Conservation (phyloP, 2,329 filamentous ascomycete genomes). For the Sporothrix inflata region DNA sequence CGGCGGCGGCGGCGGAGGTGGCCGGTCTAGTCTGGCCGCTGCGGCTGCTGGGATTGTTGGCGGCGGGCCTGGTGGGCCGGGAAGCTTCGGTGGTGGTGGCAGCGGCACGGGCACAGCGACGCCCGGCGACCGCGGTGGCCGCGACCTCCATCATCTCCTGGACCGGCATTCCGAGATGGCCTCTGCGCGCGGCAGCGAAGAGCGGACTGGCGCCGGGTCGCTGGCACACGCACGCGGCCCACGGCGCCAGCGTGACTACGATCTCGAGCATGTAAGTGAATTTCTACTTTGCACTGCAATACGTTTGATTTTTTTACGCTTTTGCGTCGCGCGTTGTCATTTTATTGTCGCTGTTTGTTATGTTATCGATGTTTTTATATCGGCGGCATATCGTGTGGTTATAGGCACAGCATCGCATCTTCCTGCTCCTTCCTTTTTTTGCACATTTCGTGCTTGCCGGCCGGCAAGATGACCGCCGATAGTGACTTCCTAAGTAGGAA, state of each 20-base stretch:
- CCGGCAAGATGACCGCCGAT: neutral
- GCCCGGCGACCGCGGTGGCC: conserved; percentile 26
- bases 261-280: conserved; percentile 76
- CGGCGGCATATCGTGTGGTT: neutral
- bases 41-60: conserved; percentile 38
- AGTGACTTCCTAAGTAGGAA: neutral
- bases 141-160: conserved; percentile 29
- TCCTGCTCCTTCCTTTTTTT: neutral
- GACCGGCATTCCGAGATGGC: conserved; percentile 58
- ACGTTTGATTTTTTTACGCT: neutral
- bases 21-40: conserved; percentile 38
- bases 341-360: neutral
- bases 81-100: conserved; percentile 14
- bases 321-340: neutral
- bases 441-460: neutral
- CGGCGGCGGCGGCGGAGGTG: conserved; percentile 23
- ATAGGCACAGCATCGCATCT: neutral
- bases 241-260: conserved; percentile 76
- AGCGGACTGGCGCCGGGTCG: conserved; percentile 66
- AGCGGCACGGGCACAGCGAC: conserved; percentile 29
- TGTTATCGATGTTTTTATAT: neutral
- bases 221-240: conserved; percentile 68
- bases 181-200: conserved; percentile 75
- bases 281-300: neutral
- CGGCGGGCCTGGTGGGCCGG: conserved; percentile 40